Evolutionary conservation across 352 stramenopile genomes (phyloP).

Genomic region (Pythium sp.): DNA sequence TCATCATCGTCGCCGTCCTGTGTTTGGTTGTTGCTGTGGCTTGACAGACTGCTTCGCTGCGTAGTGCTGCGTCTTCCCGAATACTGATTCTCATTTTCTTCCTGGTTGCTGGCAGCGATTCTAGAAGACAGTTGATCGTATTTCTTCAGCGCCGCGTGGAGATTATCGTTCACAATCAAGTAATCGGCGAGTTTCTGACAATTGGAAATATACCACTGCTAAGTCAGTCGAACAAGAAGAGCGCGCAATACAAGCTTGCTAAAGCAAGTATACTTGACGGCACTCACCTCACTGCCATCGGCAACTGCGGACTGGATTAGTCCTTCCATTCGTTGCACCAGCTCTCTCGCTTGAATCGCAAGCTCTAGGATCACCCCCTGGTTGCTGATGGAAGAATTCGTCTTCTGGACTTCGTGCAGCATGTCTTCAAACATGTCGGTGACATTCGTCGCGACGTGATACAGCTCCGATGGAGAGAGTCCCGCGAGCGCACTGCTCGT

Average conservation of each 20-base stretch:
- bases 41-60: conserved; percentile 13
- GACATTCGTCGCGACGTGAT: conserved; percentile 62
- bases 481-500: conserved; percentile 43
- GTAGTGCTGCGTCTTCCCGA: not conserved
- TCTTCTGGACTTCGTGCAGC: conserved; percentile 62
- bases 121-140: conserved; percentile 44
- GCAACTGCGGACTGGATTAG: conserved; percentile 60
- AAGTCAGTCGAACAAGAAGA: not conserved
- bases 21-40: conserved; percentile 25
- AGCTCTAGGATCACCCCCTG: conserved; percentile 73
- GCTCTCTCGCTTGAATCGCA: conserved; percentile 50
- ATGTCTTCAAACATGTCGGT: conserved; percentile 85
- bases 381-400: conserved; percentile 33
- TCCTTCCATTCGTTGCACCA: conserved; percentile 57
- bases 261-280: not conserved
- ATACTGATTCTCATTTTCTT: not conserved
- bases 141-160: conserved; percentile 54
- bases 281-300: conserved; percentile 43
- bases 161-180: conserved; percentile 64
- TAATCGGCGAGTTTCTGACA: conserved; percentile 70
- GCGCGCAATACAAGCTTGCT: not conserved
- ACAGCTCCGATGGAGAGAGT: conserved; percentile 56
- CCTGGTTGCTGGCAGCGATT: conserved; percentile 24
- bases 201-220: no score
- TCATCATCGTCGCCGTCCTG: conserved; percentile 40